Evolutionary conservation across 257 asterid species (phyloP), one percentile per base, ranked within the genome.

Genomic region (Penstemon newberryi): DNA sequence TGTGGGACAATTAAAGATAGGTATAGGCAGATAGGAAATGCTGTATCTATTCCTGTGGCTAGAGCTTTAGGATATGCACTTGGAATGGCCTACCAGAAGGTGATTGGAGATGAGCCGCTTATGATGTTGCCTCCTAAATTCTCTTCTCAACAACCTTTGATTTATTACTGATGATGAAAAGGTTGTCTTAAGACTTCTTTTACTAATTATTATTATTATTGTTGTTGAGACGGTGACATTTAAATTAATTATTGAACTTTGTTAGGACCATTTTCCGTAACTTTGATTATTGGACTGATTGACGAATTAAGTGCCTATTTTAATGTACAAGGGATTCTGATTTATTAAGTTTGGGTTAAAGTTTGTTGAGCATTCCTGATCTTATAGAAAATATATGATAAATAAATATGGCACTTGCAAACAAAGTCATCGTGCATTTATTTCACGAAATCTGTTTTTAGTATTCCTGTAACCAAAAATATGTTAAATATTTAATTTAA

Each of bases 11-110:
- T 75, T 5, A 88, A 77, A 59, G 92, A 83, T 4, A 79, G 96
- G 82, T 92, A 90, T 72, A 57, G 94, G 59, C 96, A 90, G 73
- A 72, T 92, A 44, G 97, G 98, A 46, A 92, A 90, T 54, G 97
- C 96, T 0, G 97, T 92, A 8, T 87, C 96, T 0, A 60, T 90
- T 62, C 95, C 96, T 7, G 96, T 90, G 25, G 87, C 86, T 8
- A 80, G 84, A 36, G 97, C 95, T 0, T 69, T 90, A 9, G 97
- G 96, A 11, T 90, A 83, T 13, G 81, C 90, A 1, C 88, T 92
- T 4, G 98, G 95, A 33, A 78, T 79, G 85, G 96, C 98, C 40
- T 75, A 70, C 61, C 83, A 63, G 76, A 86, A 83, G 77, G 81
- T 67, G 6, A 67, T 57, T 56, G 92, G 81, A 33, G 89, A 85